These are phyloP conservation scores for Fusarium veterinarium DNA, from an alignment of 2,329 filamentous ascomycete species.

Conservation along the genomic window DNA sequence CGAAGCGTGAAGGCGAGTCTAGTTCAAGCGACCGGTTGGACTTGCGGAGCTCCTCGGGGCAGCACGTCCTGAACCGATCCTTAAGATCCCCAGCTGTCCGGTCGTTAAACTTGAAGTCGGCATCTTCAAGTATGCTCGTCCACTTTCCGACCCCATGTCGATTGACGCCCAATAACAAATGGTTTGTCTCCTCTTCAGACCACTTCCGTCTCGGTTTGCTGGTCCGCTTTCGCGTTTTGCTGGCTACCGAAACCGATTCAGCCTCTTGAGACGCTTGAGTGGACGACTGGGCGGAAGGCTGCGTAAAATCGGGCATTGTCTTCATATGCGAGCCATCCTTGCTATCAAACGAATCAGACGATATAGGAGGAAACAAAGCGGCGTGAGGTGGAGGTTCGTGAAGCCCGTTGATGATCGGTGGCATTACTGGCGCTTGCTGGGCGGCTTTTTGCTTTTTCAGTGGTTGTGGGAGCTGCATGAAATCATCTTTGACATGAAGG, in stretches of 20 bases:
- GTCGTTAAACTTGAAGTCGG: slow-evolving; percentile 69
- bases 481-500: slow-evolving; percentile 67
- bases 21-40: slow-evolving; percentile 49
- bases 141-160: slow-evolving; percentile 74
- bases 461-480: slow-evolving; percentile 72
- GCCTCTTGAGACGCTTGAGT: slow-evolving; percentile 48
- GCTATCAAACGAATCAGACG: slow-evolving; percentile 65
- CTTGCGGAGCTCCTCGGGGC: slow-evolving; percentile 68
- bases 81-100: slow-evolving; percentile 73
- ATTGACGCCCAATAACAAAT: slow-evolving; percentile 69
- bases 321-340: slow-evolving; percentile 58
- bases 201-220: slow-evolving; percentile 71
- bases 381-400: slow-evolving; percentile 71
- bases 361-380: slow-evolving; percentile 72
- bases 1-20: slow-evolving; percentile 36
- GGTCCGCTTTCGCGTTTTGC: slow-evolving; percentile 64
- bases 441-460: slow-evolving; percentile 72
- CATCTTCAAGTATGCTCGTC: slow-evolving; percentile 72
- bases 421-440: slow-evolving; percentile 64
- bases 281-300: slow-evolving; percentile 28
- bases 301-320: slow-evolving; percentile 56
- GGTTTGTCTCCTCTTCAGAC: slow-evolving; percentile 73
- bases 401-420: slow-evolving; percentile 74
- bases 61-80: slow-evolving; percentile 74
- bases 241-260: slow-evolving; percentile 43